Evolutionary conservation across 768 basidiomycete genomes (phyloP).

Genomic region (Amanita exitialis): DNA sequence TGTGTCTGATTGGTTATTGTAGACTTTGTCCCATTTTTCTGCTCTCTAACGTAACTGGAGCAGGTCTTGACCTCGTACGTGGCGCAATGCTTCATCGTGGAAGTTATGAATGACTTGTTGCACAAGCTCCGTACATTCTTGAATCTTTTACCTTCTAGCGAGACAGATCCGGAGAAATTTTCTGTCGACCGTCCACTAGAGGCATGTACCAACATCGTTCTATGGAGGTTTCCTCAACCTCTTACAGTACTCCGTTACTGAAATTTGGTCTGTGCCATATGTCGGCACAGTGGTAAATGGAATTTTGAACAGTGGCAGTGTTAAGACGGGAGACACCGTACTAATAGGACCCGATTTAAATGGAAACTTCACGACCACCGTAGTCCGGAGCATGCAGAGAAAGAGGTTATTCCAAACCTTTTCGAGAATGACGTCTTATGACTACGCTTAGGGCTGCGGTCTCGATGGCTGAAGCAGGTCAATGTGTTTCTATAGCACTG

Average conservation of each 20-base stretch:
- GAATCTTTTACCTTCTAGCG: slow-evolving; percentile 84
- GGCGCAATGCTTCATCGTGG: not conserved
- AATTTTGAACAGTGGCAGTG: slow-evolving; percentile 64
- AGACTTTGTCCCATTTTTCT: slow-evolving; percentile 89
- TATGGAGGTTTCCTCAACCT: not conserved
- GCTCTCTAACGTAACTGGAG: slow-evolving; percentile 92
- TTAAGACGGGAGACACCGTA: slow-evolving; percentile 74
- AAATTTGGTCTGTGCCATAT: slow-evolving; percentile 83
- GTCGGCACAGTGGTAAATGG: slow-evolving; percentile 82
- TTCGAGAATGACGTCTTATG: not conserved
- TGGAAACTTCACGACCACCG: slow-evolving; percentile 73
- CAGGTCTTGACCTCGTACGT: slow-evolving; percentile 69
- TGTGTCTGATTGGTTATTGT: slow-evolving; percentile 7
- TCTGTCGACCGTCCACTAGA: slow-evolving; percentile 71
- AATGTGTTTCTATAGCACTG: slow-evolving; percentile 87
- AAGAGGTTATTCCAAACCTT: slow-evolving; percentile 50
- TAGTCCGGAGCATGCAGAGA: slow-evolving; percentile 88
- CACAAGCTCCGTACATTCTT: slow-evolving; percentile 76
- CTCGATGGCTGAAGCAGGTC: slow-evolving; percentile 83
- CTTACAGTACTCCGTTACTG: slow-evolving; percentile 69
- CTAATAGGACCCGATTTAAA: slow-evolving; percentile 89
- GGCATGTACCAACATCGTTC: slow-evolving; percentile 24
- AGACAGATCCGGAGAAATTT: slow-evolving; percentile 76
- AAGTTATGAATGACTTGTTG: not conserved
- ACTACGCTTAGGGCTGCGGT: slow-evolving; percentile 55